A percentile compares a stretch with the other conserved stretches of the same genome.
Conservation (phyloP, 306 rosid species). For the Delonix regia region DNA sequence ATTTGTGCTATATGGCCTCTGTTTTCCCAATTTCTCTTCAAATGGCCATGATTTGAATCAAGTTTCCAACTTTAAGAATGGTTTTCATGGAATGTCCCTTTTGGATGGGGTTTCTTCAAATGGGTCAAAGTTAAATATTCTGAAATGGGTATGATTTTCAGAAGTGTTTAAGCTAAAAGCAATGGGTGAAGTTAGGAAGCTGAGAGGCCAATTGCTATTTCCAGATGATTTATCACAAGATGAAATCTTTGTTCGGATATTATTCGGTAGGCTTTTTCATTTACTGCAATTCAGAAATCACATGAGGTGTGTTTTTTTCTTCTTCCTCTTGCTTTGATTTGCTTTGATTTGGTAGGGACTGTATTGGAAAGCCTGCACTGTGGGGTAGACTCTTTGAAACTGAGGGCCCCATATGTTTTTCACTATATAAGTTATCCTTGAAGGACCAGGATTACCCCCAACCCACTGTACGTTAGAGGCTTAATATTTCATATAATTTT, state of each 20-base stretch:
- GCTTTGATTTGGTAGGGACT: neutral
- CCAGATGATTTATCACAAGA: constrained; percentile 28
- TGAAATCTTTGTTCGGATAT: constrained; percentile 35
- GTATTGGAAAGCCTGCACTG: constrained; percentile 20
- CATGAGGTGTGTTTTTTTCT: constrained; percentile 24
- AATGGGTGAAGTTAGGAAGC: neutral
- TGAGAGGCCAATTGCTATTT: constrained; percentile 23
- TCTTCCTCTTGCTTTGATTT: neutral
- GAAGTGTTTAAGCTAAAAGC: neutral
- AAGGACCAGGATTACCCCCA: too few species aligned
- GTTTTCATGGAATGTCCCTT: constrained; percentile 35
- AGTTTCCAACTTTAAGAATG: neutral
- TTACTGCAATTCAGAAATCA: constrained; percentile 40
- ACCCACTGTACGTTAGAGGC: too few species aligned
- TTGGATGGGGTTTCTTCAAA: constrained; percentile 18
- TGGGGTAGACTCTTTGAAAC: constrained; percentile 14
- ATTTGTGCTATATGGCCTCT: constrained; percentile 19
- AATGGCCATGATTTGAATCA: constrained; percentile 17
- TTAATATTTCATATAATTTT: too few species aligned
- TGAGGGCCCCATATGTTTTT: constrained; percentile 28
- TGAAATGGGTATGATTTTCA: constrained; percentile 22
- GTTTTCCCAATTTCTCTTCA: neutral
- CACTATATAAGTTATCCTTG: too few species aligned
- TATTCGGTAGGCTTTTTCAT: constrained; percentile 25
- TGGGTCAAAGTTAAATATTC: constrained; percentile 26